These are phyloP conservation scores for Suhomyces bribrorum DNA, from an alignment of 1,139 yeast genomes.

Conservation along the genomic window DNA sequence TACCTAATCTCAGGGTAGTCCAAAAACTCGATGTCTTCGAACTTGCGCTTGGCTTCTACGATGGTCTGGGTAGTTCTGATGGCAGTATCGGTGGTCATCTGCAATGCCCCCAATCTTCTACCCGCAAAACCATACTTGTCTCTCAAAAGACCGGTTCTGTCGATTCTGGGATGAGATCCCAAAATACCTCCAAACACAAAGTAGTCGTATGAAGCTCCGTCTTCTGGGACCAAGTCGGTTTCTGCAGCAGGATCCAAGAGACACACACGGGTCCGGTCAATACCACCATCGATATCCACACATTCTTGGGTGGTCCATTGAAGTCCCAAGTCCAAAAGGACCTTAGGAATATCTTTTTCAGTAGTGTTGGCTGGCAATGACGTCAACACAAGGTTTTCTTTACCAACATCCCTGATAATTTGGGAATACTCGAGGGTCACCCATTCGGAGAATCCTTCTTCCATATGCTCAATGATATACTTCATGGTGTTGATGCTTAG, in stretches of 20 bases:
- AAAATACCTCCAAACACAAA: conserved; percentile 95
- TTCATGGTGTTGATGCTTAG: conserved; percentile 50
- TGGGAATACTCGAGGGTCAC: conserved; percentile 83
- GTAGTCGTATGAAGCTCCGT: conserved; percentile 67
- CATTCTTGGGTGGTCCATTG: conserved; percentile 84
- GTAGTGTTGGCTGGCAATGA: conserved; percentile 71
- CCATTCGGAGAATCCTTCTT: conserved; percentile 96
- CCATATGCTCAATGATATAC: conserved; percentile 96
- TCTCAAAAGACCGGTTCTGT: conserved; percentile 87
- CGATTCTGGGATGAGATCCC: conserved; percentile 96
- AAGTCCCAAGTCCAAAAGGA: conserved; percentile 61
- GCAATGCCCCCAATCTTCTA: conserved; percentile 80
- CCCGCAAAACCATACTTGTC: conserved; percentile 79
- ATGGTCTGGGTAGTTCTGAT: conserved; percentile 85
- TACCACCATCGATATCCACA: conserved; percentile 45
- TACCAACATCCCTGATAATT: conserved; percentile 80
- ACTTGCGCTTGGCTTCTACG: conserved; percentile 53
- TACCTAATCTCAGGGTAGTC: conserved; percentile 94
- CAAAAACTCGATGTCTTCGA: conserved; percentile 76
- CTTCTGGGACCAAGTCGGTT: conserved; percentile 70
- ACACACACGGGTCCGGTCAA: conserved; percentile 62
- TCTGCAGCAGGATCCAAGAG: conserved; percentile 86
- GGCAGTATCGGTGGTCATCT: conserved; percentile 98
- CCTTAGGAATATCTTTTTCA: conserved; percentile 62
- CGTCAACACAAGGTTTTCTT: conserved; percentile 69